Percentiles rank a stretch among this genome's conserved stretches.
These are phyloP conservation scores for Sugiyamaella smithiae DNA, from an alignment of 805 yeast genomes.

Conservation along the genomic window DNA sequence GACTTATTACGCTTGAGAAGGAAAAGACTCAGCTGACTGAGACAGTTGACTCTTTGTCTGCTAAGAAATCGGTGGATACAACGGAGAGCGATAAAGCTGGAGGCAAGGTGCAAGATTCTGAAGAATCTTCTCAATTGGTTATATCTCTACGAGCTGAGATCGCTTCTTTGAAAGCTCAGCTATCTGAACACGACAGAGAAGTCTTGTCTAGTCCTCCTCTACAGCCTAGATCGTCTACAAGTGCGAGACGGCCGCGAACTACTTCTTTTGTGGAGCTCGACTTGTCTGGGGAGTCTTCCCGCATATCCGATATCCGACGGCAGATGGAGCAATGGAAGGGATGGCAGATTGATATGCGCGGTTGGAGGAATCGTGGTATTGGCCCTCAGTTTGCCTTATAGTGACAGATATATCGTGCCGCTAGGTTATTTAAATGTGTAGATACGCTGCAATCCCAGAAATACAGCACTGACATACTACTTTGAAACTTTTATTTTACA, in stretches of 20 bases:
- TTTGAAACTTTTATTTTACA: background rate
- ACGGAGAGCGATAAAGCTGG: too few relatives aligned
- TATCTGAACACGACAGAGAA: constrained; percentile 9
- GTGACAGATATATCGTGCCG: background rate
- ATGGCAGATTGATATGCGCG: constrained; percentile 84
- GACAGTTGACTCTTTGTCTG: background rate
- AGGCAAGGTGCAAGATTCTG: too few relatives aligned
- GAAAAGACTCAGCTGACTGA: background rate
- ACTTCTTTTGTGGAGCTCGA: constrained; percentile 36
- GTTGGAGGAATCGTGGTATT: constrained; percentile 70
- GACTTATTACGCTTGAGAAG: background rate
- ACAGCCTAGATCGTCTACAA: background rate
- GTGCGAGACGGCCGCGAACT: constrained; percentile 10
- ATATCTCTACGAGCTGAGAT: too few relatives aligned
- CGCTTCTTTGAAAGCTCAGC: constrained; percentile 7
- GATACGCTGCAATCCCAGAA: background rate
- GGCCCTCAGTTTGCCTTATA: constrained; percentile 54
- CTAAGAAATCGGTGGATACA: too few relatives aligned
- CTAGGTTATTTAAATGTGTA: background rate
- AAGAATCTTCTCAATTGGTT: too few relatives aligned
- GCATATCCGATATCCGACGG: constrained; percentile 44
- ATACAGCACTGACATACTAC: background rate
- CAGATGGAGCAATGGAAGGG: constrained; percentile 70
- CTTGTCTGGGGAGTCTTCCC: constrained; percentile 48
- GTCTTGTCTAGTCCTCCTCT: constrained; percentile 21